Conservation (phyloP, 164 flowering plant genomes). For the Aristolochia californica region DNA sequence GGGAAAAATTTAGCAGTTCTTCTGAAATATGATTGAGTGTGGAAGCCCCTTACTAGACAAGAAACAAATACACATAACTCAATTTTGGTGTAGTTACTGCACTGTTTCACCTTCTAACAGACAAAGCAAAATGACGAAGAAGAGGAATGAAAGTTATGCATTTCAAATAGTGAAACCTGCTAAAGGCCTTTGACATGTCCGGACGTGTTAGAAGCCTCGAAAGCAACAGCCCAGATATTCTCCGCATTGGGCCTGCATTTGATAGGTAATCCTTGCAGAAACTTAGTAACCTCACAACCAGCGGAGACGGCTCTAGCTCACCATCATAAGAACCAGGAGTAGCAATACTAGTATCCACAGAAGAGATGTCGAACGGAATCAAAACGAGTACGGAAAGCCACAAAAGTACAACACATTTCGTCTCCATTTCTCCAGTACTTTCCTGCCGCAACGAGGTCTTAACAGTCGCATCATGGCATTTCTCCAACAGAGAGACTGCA, state of each 20-base stretch:
- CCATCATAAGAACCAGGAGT: slow-evolving; percentile 10
- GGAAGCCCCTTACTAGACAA: no score
- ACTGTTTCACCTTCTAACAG: no score
- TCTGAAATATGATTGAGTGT: no score
- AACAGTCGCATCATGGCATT: slow-evolving; percentile 46
- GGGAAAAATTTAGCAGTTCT: no score
- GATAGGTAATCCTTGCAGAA: slow-evolving; percentile 80
- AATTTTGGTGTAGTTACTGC: no score
- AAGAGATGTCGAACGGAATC: slow-evolving; percentile 92
- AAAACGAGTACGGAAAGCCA: slow-evolving; percentile 94
- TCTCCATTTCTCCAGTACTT: slow-evolving; percentile 97
- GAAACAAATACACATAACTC: no score
- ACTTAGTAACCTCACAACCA: slow-evolving; percentile 54
- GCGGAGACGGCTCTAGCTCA: slow-evolving; percentile 51
- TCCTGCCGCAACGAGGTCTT: slow-evolving; percentile 64
- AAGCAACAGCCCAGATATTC: slow-evolving; percentile 69
- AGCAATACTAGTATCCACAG: slow-evolving; percentile 77
- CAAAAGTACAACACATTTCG: slow-evolving; percentile 72
- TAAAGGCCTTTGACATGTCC: slow-evolving; percentile 75
- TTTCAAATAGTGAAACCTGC: slow-evolving; percentile 35
- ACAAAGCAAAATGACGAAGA: not conserved
- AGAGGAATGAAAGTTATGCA: not conserved
- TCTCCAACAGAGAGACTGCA: slow-evolving; percentile 84
- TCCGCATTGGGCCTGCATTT: slow-evolving; percentile 88
- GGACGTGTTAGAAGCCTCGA: slow-evolving; percentile 91